Percentiles rank a stretch among this genome's conserved stretches.
Conservation (phyloP, 257 asterid genomes). For the Orobanche coerulescens region DNA sequence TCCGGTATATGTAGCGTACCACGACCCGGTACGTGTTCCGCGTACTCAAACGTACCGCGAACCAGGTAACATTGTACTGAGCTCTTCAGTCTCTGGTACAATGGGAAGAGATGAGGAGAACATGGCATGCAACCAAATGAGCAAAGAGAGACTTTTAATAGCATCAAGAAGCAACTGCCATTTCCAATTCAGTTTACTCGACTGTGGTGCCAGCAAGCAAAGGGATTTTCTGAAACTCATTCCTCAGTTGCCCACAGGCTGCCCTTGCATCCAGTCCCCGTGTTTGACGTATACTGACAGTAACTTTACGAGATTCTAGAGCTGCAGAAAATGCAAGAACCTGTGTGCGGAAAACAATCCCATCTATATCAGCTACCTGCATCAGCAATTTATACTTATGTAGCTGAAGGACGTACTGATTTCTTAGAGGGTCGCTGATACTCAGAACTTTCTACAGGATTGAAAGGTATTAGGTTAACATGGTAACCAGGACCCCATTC, state of each 20-base stretch:
- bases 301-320: slow-evolving; percentile 71
- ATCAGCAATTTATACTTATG: background rate
- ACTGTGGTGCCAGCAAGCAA: slow-evolving; percentile 33
- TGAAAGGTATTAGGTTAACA: slow-evolving; percentile 85
- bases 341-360: slow-evolving; percentile 30
- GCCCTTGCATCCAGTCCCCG: slow-evolving; percentile 95
- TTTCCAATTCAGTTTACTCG: slow-evolving; percentile 35
- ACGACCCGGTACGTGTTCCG: too few species aligned
- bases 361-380: background rate
- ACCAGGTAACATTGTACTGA: too few species aligned
- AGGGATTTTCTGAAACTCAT: slow-evolving; percentile 80
- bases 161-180: slow-evolving; percentile 46
- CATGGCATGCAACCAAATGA: background rate
- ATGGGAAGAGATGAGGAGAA: background rate
- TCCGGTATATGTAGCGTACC: too few species aligned
- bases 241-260: slow-evolving; percentile 94
- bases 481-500: slow-evolving; percentile 88
- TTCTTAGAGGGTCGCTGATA: slow-evolving; percentile 70
- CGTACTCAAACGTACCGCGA: too few species aligned
- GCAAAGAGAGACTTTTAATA: background rate
- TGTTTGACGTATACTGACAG: slow-evolving; percentile 83
- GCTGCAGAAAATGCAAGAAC: slow-evolving; percentile 70
- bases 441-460: slow-evolving; percentile 76
- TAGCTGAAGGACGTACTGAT: slow-evolving; percentile 38
- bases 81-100: slow-evolving; percentile 1